Base-by-base conservation (phyloP, 306 rosid species). In the Clitoria ternatea region DNA sequence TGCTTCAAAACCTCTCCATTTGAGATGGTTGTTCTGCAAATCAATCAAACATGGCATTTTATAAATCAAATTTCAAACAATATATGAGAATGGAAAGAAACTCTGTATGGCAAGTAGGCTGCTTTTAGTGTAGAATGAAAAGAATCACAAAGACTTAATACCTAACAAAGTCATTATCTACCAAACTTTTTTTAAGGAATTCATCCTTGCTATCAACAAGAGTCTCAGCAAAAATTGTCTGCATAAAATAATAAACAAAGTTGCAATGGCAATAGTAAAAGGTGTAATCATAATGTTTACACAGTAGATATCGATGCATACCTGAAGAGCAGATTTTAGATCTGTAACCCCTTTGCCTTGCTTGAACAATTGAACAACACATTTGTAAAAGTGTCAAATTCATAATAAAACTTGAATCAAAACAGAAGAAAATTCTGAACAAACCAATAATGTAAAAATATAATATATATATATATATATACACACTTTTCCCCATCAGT, bases 321-420 rank as follows among this genome's bases (percentile, higher is more conserved):
- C 99, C 97, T 89, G 86, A 65, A 94, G 99, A 80, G 88, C 50
- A 60, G 86, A 55, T 23, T 83, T 91, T 64, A 94, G 85, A 75
- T 89, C 91, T 4, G 99, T 91, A 64, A 94, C 76, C 56, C 99
- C 97, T 84, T 87, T 94, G 49, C 96, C 99, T 32, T 88, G 86
- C 99, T 94, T 33, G n/a, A 85, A 76, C 62, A 77, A 69, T 53
- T 32, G 78, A 43, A 52, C 48, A 81, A 47, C 64, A 63, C 4
- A 53, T 65, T 23, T 7, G 54, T 33, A 72, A 23, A 49, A 32
- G 62, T 10, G 75, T 61, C 37, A 79, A 60, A 71, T 6, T 4
- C 59, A 8, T 44, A 6, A 29, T 15, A n/a, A n/a, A n/a, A 20
- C 23, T 20, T 13, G 56, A 33, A 40, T 44, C 53, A 30, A 72